These are phyloP conservation scores for Fusarium sp. DNA, from an alignment of 2,329 filamentous ascomycete species.

Conservation along the genomic window DNA sequence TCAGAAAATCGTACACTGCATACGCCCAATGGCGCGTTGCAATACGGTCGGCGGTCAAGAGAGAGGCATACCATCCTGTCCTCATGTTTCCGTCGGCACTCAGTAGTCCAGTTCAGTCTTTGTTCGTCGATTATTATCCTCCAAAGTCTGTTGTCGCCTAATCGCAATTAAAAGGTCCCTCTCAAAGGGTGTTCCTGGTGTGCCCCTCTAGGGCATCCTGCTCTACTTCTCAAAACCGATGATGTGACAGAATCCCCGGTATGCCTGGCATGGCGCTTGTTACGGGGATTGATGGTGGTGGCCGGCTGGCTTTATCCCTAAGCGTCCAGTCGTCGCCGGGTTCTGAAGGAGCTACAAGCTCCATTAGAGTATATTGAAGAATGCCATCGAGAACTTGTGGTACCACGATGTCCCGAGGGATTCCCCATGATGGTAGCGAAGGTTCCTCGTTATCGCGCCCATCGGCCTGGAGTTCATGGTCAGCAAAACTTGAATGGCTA, in stretches of 20 bases:
- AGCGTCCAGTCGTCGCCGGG: slow-evolving; percentile 58
- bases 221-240: slow-evolving; percentile 42
- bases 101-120: slow-evolving; percentile 22
- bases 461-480: slow-evolving; percentile 59
- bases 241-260: slow-evolving; percentile 46
- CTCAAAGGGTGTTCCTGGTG: slow-evolving; percentile 25
- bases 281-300: slow-evolving; percentile 50
- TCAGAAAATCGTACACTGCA: slow-evolving; percentile 50
- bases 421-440: slow-evolving; percentile 47
- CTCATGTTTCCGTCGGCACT: slow-evolving; percentile 33
- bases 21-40: slow-evolving; percentile 47
- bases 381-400: slow-evolving; percentile 63
- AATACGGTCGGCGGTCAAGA: slow-evolving; percentile 39
- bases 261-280: slow-evolving; percentile 52
- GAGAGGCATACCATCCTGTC: slow-evolving; percentile 37
- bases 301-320: slow-evolving; percentile 51
- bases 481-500: slow-evolving; percentile 19
- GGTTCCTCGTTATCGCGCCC: slow-evolving; percentile 63
- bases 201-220: slow-evolving; percentile 30
- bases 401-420: slow-evolving; percentile 61
- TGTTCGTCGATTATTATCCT: slow-evolving; percentile 41
- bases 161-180: slow-evolving; percentile 22
- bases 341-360: slow-evolving; percentile 58
- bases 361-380: slow-evolving; percentile 65
- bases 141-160: slow-evolving; percentile 34